A percentile compares a stretch with the other conserved stretches of the same genome.
These are phyloP conservation scores for Pelagophyceae sp. DNA, from an alignment of 352 stramenopile species.

Conservation along the genomic window DNA sequence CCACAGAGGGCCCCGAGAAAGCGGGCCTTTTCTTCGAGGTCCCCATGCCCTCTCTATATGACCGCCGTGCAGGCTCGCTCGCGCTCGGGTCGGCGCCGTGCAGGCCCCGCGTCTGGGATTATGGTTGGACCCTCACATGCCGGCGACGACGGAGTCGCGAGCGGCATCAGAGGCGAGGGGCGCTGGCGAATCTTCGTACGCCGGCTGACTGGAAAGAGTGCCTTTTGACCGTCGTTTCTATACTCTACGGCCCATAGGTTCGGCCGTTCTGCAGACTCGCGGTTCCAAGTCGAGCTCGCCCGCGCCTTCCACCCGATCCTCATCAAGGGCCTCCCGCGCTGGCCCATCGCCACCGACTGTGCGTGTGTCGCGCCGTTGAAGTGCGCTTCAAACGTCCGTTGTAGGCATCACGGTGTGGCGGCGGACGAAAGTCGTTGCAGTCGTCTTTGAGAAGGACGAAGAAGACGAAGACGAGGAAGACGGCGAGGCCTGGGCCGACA, in stretches of 20 bases:
- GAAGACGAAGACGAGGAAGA: not conserved
- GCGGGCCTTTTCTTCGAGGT: no score
- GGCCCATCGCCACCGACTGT: not conserved
- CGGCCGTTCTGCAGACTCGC: not conserved
- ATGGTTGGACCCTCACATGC: no score
- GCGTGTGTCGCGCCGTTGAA: not conserved
- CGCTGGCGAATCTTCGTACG: no score
- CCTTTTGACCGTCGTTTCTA: no score
- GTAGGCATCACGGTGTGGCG: not conserved
- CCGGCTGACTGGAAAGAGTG: no score
- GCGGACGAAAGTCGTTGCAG: not conserved
- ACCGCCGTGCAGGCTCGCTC: no score
- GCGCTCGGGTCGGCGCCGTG: no score
- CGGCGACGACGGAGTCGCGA: no score
- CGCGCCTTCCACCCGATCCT: not conserved
- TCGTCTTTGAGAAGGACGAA: not conserved
- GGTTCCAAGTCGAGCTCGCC: slow-evolving; percentile 11
- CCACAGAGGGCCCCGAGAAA: no score
- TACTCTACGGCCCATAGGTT: not conserved
- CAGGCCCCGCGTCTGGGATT: no score
- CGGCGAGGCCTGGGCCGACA: not conserved
- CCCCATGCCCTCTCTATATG: no score
- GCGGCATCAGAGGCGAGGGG: no score
- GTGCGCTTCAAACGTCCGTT: not conserved
- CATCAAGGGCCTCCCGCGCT: not conserved